Evolutionary conservation across 2,329 filamentous ascomycete genomes (phyloP), one percentile per base, ranked within the genome.

Genomic region (Apiospora phragmitis): DNA sequence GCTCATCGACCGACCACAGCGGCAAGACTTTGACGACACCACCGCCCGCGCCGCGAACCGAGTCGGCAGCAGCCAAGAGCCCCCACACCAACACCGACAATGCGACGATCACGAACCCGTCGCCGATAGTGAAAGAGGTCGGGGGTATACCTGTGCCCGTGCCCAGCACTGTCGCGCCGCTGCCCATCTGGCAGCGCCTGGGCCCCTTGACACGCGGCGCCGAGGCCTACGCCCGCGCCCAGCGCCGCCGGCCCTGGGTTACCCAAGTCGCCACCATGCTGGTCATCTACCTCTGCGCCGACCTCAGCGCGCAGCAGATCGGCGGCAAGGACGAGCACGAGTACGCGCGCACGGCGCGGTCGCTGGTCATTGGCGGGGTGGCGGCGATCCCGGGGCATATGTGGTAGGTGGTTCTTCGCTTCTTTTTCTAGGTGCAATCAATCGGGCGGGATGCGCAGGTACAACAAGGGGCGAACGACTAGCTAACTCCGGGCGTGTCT

Each of bases 241-340:
- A 97, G 82, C 84, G 89, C 68, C 87, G 88, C 67, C 85, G 91
- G 67, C 95, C 95, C 0, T 93, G 94, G 77, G 83, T 87, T n/a
- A 97, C 94, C 12, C 95, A 98, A 83, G 80, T 97, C 72, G 85
- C 87, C 74, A 94, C 89, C 75, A 90, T 92, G 55, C 81, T 97
- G 65, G 85, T 93, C 49, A 94, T 97, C 71, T 97, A 94, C 78
- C 86, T 95, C 49, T 87, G 89, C 67, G 93, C 92, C 11, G 94
- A 97, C 80, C 74, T 96, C 69, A 91, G 90, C 62, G 94, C 94
- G 65, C 94, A 97, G 82, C 85, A 86, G 70, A 89, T 97, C 73
- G 82, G 83, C 71, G 85, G 85, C 29, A 85, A 86, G 74, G 84
- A 85, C 4, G 65, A 67, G 65, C 95, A 96, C 78, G 91, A 94